phyloP scores from a whole-genome alignment of 352 stramenopile genomes.

The Pythium rishiriense region DNA sequence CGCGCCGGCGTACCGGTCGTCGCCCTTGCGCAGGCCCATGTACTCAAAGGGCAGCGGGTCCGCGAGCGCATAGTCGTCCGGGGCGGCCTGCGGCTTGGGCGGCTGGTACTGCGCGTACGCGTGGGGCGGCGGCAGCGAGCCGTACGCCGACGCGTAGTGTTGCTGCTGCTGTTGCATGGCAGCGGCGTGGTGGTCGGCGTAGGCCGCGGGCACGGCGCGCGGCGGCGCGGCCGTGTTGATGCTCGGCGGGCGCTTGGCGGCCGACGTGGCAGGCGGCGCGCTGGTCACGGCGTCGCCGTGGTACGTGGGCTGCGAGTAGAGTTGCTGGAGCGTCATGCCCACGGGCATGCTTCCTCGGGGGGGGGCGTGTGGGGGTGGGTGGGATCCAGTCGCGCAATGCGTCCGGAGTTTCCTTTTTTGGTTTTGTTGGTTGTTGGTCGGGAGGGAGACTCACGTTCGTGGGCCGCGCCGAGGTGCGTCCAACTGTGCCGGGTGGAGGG shows the following conservation, averaged over 20 bases:
- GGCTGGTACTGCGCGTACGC: conserved; percentile 29
- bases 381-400: conserved; percentile 4
- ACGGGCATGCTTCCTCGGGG: conserved; percentile 21
- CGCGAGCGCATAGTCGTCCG: conserved; percentile 66
- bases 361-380: not conserved
- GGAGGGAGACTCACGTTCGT: not conserved
- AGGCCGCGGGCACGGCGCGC: not conserved
- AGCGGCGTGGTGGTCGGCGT: conserved; percentile 13
- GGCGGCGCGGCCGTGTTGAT: conserved; percentile 13
- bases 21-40: conserved; percentile 51
- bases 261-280: not conserved
- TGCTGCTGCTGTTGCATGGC: conserved; percentile 15
- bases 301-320: conserved; percentile 53
- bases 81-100: conserved; percentile 10
- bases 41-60: conserved; percentile 84
- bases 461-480: not conserved
- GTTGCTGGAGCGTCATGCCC: conserved; percentile 75
- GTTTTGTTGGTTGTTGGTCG: conserved; percentile 5
- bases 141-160: conserved; percentile 26
- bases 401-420: too few species aligned
- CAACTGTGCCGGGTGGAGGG: conserved; percentile 12
- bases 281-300: conserved; percentile 21
- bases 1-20: conserved; percentile 14
- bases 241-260: conserved; percentile 12
- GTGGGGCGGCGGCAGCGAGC: conserved; percentile 30